Percentiles rank a stretch among this genome's conserved stretches.
Evolutionary conservation across 805 yeast species (phyloP).

Genomic region (Sugiyamaella chiloensis): DNA sequence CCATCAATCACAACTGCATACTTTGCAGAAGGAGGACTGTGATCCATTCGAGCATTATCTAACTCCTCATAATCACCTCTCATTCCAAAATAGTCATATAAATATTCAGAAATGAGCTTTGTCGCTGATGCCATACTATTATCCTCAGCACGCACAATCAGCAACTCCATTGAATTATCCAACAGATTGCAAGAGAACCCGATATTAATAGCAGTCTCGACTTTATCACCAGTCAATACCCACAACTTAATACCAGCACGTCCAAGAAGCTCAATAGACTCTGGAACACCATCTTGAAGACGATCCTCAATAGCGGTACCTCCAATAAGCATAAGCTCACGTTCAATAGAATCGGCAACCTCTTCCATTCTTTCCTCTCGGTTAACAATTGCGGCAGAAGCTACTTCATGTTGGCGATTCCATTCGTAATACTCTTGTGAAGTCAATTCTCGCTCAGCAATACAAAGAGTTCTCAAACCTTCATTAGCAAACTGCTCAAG

Average conservation of each 20-base stretch:
- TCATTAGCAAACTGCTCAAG: slow-evolving; percentile 74
- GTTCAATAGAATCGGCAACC: slow-evolving; percentile 61
- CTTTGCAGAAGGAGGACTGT: slow-evolving; percentile 56
- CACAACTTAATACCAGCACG: slow-evolving; percentile 78
- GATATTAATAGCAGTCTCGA: slow-evolving; percentile 85
- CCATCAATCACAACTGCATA: slow-evolving; percentile 74
- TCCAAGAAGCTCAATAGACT: slow-evolving; percentile 62
- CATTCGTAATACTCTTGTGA: slow-evolving; percentile 48
- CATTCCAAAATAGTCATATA: slow-evolving; percentile 51
- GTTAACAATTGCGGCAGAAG: slow-evolving; percentile 53
- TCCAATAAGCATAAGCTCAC: slow-evolving; percentile 57
- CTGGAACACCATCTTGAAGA: slow-evolving; percentile 78
- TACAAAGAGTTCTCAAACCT: slow-evolving; percentile 75
- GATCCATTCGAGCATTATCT: slow-evolving; percentile 54
- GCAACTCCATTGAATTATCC: slow-evolving; percentile 65
- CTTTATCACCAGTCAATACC: slow-evolving; percentile 83
- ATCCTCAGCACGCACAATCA: slow-evolving; percentile 48
- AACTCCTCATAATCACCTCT: slow-evolving; percentile 49
- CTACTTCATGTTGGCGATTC: slow-evolving; percentile 55
- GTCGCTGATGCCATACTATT: slow-evolving; percentile 31
- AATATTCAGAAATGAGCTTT: slow-evolving; percentile 43
- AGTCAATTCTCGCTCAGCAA: slow-evolving; percentile 59
- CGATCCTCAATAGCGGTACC: slow-evolving; percentile 85
- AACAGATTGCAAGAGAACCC: slow-evolving; percentile 79
- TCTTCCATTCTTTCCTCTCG: slow-evolving; percentile 60